Base-by-base conservation (phyloP, 164 flowering plant species). In the Berberis thunbergii region DNA sequence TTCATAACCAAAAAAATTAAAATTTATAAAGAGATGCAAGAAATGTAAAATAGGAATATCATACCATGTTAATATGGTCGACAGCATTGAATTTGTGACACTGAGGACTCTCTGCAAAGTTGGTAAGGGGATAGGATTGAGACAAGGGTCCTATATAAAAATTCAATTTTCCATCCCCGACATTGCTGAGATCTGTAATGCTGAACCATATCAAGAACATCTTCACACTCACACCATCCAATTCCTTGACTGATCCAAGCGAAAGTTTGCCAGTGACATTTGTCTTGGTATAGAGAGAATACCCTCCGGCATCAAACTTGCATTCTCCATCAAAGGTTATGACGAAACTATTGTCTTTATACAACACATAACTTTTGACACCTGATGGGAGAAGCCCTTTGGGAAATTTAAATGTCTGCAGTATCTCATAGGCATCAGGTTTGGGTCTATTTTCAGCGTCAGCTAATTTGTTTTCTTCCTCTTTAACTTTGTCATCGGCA, bases 151-250 rank as follows among this genome's bases (percentile, higher is more conserved):
- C 26, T 26, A 26, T 26, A 26, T 26, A 69, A 49, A 75, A 72
- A 44, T 66, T 42, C 70, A 75, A 62, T 7, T 67, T 4, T 1
- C 59, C 70, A 41, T 50, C 57, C 3, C 41, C 70, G 13, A 49
- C 69, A 38, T 65, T 56, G 38, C 45, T 40, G 40, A 75, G 71
- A 49, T 75, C 75, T 6, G 63, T 8, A 40, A 75, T 75, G 40
- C 69, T 44, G 3, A 72, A 5, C 78, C 78, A 75, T 6, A 75
- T 13, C 48, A 75, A 72, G 45, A 69, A 38, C 3, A 72, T 53
- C 71, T 72, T 75, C 12, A 75, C 78, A 10, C 64, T 66, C 13
- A 75, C 78, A 4, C 78, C 78, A 40, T 75, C 50, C 63, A 75
- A 58, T 13, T 75, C 67, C 57, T 53, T 75, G 64, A 75, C 52